These are phyloP conservation scores for Torrubiellomyces zombiae DNA, from an alignment of 2,329 filamentous ascomycete species.

Conservation along the genomic window DNA sequence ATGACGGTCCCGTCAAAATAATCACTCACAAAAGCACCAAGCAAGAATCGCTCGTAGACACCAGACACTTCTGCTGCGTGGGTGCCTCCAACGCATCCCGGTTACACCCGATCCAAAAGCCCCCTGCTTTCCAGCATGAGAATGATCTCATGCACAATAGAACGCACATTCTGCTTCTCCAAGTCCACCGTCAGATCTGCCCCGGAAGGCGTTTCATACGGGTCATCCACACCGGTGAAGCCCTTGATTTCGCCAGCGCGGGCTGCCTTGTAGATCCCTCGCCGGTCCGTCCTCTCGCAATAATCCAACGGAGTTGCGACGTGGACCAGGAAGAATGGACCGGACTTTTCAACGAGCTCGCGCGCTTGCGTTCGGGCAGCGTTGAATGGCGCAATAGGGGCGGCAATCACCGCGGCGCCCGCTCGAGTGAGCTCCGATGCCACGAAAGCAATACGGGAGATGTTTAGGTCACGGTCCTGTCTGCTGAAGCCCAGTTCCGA, in stretches of 20 bases:
- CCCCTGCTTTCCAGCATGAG: slow-evolving; percentile 81
- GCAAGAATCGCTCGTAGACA: neutral
- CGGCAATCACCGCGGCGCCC: slow-evolving; percentile 86
- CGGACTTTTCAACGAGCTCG: slow-evolving; percentile 73
- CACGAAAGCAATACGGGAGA: slow-evolving; percentile 90
- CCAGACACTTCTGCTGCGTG: too few species aligned
- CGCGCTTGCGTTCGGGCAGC: slow-evolving; percentile 58
- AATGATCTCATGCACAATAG: slow-evolving; percentile 92
- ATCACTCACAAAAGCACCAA: too few species aligned
- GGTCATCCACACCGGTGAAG: slow-evolving; percentile 96
- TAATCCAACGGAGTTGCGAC: slow-evolving; percentile 85
- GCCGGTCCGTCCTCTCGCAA: slow-evolving; percentile 88
- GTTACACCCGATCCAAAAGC: slow-evolving; percentile 55
- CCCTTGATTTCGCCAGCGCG: slow-evolving; percentile 86
- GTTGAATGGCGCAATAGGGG: slow-evolving; percentile 90
- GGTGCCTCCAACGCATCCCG: neutral
- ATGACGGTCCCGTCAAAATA: too few species aligned
- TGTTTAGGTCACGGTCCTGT: slow-evolving; percentile 86
- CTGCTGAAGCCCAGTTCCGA: slow-evolving; percentile 90
- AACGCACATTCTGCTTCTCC: slow-evolving; percentile 75
- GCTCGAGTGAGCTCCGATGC: slow-evolving; percentile 86
- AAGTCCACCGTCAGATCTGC: slow-evolving; percentile 73
- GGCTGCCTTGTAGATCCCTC: slow-evolving; percentile 74
- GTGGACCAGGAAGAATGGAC: slow-evolving; percentile 88
- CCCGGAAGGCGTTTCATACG: slow-evolving; percentile 74